Percentiles rank a stretch among this genome's conserved stretches.
These are phyloP conservation scores for Spergularia bocconei DNA, from an alignment of 148 eudicot species.

Conservation along the genomic window DNA sequence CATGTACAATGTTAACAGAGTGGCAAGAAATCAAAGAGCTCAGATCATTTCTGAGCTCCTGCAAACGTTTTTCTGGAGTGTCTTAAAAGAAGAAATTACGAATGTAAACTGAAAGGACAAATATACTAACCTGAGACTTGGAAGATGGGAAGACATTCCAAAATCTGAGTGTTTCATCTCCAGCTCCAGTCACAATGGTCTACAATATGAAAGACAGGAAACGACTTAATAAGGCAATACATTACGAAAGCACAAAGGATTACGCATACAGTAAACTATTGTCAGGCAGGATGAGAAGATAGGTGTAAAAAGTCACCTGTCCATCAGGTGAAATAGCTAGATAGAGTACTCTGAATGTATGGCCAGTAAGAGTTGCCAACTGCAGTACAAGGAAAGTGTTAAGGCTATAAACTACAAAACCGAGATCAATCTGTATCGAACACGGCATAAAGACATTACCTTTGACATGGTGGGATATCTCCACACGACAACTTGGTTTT, in stretches of 20 bases:
- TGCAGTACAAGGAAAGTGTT: constrained; percentile 26
- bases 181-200: constrained; percentile 96
- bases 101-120: not conserved
- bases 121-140: constrained; percentile 61
- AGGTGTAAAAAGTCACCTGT: constrained; percentile 44
- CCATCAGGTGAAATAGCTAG: constrained; percentile 93
- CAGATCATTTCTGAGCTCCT: no score
- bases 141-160: constrained; percentile 96
- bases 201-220: constrained; percentile 34
- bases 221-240: not conserved
- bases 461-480: constrained; percentile 90
- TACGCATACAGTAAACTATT: not conserved
- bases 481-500: constrained; percentile 88
- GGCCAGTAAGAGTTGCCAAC: constrained; percentile 87
- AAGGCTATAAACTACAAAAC: not conserved
- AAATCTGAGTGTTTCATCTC: constrained; percentile 93
- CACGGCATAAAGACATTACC: constrained; percentile 36
- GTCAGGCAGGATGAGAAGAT: not conserved
- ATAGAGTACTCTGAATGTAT: constrained; percentile 77
- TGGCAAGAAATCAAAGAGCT: no score
- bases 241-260: not conserved
- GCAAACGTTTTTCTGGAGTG: no score
- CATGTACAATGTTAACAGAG: no score
- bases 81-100: no score
- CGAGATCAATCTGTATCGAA: not conserved